Evolutionary conservation across 805 yeast genomes (phyloP).

Genomic region (Pichia cephalocereana): DNA sequence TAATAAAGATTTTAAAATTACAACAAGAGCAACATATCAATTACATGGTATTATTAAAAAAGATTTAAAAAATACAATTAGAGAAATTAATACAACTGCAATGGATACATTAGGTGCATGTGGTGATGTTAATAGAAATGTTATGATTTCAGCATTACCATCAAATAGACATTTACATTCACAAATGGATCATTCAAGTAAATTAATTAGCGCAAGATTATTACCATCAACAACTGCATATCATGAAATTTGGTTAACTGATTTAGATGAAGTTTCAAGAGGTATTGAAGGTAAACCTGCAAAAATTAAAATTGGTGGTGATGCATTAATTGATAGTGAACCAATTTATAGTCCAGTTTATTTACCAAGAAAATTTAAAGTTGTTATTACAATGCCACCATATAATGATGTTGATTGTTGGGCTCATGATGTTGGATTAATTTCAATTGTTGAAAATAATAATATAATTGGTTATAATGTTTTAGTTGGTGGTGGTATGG

Average conservation of each 20-base stretch:
- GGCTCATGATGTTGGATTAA: slow-evolving; percentile 89
- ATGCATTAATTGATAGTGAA: slow-evolving; percentile 73
- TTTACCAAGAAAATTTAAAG: slow-evolving; percentile 91
- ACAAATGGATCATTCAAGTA: slow-evolving; percentile 58
- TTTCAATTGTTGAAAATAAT: slow-evolving; percentile 71
- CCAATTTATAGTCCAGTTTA: slow-evolving; percentile 83
- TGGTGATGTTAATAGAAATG: slow-evolving; percentile 97
- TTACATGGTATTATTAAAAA: slow-evolving; percentile 90
- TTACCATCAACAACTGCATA: slow-evolving; percentile 91
- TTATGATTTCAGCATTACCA: slow-evolving; percentile 87
- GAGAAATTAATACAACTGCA: slow-evolving; percentile 84
- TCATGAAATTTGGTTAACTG: slow-evolving; percentile 84
- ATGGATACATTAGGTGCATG: slow-evolving; percentile 96
- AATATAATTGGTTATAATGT: slow-evolving; percentile 75
- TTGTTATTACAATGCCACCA: slow-evolving; percentile 92
- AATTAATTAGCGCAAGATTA: slow-evolving; percentile 66
- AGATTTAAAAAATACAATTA: slow-evolving; percentile 79
- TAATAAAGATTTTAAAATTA: slow-evolving; percentile 86
- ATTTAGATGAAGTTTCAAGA: slow-evolving; percentile 23
- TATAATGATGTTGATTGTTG: slow-evolving; percentile 94
- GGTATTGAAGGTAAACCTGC: slow-evolving; percentile 70
- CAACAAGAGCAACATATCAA: slow-evolving; percentile 96
- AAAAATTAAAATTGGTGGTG: slow-evolving; percentile 82
- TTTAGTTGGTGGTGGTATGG: slow-evolving; percentile 98
- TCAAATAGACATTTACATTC: slow-evolving; percentile 71